Evolutionary conservation across 73 alveolate species (phyloP), one percentile per base, ranked within the genome.

Genomic region (Paramecium tetraurelia): DNA sequence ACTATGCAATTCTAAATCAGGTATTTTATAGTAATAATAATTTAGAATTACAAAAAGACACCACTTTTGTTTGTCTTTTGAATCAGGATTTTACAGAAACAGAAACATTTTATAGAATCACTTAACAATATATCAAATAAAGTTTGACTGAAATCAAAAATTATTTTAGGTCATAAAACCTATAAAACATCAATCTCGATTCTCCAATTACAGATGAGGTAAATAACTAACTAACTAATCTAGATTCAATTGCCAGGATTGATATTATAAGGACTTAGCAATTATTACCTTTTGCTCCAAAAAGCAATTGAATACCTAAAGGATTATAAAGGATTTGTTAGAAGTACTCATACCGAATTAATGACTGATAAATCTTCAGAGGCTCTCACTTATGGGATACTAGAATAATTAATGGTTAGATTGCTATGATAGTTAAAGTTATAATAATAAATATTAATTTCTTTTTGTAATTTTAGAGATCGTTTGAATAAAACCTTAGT

Each of bases 401-500:
- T 80, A 43, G 90, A 80, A 46, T 80, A 72, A 72, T 63, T 63
- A 63, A 63, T 63, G 84, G 84, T 63, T 63, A 63, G 84, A 63
- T 27, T 63, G 16, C 84, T 63, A 10, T 53, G 69, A 53, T 53
- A 53, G 69, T 53, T 53, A 53, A 16, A 53, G 14, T 53, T 53
- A 53, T 53, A n/a, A 53, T 53, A 53, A 16, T 53, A 53, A 53
- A 53, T n/a, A 48, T 53, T 53, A 4, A 53, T 53, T 40, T 53
- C 69, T 53, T 53, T 53, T 16, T 53, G 16, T 53, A 18, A 53
- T 53, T 53, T 53, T 53, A 18, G 69, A 53, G 29, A 53, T 53
- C 5, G n/a, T 53, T 5, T 4, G 18, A 53, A 53, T 53, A 53
- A 22, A 53, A 53, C 31, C n/a, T 16, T 14, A 48, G 21, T 4